Evolutionary conservation across 2,329 filamentous ascomycete genomes (phyloP).

Genomic region (Alternaria infectoria): DNA sequence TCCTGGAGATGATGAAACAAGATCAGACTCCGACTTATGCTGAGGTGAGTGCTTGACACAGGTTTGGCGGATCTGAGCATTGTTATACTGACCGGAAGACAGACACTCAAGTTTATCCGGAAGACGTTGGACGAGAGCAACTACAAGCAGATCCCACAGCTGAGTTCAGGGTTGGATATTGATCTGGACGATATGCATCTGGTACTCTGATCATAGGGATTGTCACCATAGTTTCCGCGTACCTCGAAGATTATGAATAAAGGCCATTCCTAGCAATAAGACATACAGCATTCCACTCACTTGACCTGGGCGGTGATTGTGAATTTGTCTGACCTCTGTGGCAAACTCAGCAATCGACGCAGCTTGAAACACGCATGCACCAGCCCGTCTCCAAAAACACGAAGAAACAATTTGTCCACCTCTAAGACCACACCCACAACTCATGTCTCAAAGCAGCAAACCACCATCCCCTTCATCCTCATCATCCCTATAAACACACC

Average conservation of each 20-base stretch:
- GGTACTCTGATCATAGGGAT: constrained; percentile 25
- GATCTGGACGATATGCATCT: constrained; percentile 48
- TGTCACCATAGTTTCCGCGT: neutral
- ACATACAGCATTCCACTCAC: neutral
- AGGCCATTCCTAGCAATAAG: neutral
- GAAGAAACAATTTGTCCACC: neutral
- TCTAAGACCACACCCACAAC: neutral
- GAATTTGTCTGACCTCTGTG: neutral
- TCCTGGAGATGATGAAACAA: constrained; percentile 53
- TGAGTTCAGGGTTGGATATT: constrained; percentile 51
- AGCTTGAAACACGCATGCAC: neutral
- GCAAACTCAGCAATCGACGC: neutral
- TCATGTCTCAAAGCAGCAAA: neutral
- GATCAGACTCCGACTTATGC: constrained; percentile 48
- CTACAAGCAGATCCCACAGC: constrained; percentile 54
- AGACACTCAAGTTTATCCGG: constrained; percentile 50
- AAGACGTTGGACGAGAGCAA: constrained; percentile 47
- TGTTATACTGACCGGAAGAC: neutral
- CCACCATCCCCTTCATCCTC: fast-evolving
- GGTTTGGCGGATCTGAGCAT: neutral
- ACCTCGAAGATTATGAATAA: no score
- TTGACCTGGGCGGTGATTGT: fast-evolving
- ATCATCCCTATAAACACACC: neutral
- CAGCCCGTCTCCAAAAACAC: neutral
- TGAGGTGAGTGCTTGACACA: constrained; percentile 34